phyloP scores from a whole-genome alignment of 495 filamentous ascomycete species.

The Penicillium simplicissimum region DNA sequence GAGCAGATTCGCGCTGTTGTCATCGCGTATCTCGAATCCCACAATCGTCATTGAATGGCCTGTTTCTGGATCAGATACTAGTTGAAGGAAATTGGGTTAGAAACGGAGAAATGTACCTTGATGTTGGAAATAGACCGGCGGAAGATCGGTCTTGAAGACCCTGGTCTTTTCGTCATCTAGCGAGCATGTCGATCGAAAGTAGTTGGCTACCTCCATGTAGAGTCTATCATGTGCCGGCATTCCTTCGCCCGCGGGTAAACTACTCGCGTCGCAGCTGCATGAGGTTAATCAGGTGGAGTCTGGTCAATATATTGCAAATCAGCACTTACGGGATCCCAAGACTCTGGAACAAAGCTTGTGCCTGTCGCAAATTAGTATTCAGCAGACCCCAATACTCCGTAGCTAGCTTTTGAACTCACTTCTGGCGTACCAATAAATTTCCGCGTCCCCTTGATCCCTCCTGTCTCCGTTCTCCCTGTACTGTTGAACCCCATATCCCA shows the following conservation, averaged over 20 bases:
- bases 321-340: constrained; percentile 62
- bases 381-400: background rate
- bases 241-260: constrained; percentile 42
- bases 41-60: constrained; percentile 94
- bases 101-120: constrained; percentile 48
- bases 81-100: background rate
- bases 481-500: constrained; percentile 87
- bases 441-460: constrained; percentile 80
- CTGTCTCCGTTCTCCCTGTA: constrained; percentile 75
- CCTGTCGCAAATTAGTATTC: constrained; percentile 47
- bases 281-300: background rate
- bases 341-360: constrained; percentile 74
- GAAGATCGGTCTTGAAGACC: constrained; percentile 65
- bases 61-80: constrained; percentile 20
- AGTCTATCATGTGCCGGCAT: constrained; percentile 56
- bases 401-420: constrained; percentile 43
- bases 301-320: background rate
- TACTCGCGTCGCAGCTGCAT: constrained; percentile 53
- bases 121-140: constrained; percentile 92
- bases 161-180: constrained; percentile 41
- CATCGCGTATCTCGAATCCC: constrained; percentile 69
- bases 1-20: constrained; percentile 70
- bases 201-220: constrained; percentile 66
- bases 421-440: constrained; percentile 97
- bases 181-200: constrained; percentile 61